Percentiles rank a stretch among this genome's conserved stretches.
These are phyloP conservation scores for Smittium culicis DNA, from an alignment of 371 early-diverging fungal genomes.

Conservation along the genomic window DNA sequence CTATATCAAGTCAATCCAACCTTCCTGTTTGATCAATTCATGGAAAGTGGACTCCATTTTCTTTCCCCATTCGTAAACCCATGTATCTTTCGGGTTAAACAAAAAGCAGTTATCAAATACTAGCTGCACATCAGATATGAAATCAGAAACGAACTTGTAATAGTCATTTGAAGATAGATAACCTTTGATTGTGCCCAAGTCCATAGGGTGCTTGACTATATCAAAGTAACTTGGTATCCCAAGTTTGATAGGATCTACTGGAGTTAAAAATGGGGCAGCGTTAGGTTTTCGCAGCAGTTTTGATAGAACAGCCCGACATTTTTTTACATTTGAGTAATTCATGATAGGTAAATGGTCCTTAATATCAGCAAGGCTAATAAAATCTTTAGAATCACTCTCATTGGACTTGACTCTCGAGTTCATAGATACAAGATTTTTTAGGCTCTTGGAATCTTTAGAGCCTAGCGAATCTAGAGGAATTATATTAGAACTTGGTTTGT, in stretches of 20 bases:
- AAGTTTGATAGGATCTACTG: slow-evolving; percentile 85
- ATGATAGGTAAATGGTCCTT: slow-evolving; percentile 2
- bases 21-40: not conserved
- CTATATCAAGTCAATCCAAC: slow-evolving; percentile 2
- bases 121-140: slow-evolving; percentile 61
- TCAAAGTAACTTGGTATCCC: slow-evolving; percentile 66
- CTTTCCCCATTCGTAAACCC: slow-evolving; percentile 10
- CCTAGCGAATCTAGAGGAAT: not conserved
- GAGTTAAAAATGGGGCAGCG: slow-evolving; percentile 69
- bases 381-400: not conserved
- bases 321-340: slow-evolving; percentile 12
- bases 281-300: slow-evolving; percentile 53
- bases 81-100: slow-evolving; percentile 45
- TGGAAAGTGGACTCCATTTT: slow-evolving; percentile 10
- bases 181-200: slow-evolving; percentile 81
- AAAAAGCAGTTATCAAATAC: slow-evolving; percentile 79
- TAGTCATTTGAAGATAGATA: slow-evolving; percentile 38
- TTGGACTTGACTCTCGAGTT: not conserved
- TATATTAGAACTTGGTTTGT: not conserved
- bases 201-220: slow-evolving; percentile 94
- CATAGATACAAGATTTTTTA: not conserved
- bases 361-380: not conserved
- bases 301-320: slow-evolving; percentile 14
- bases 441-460: not conserved
- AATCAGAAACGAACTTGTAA: slow-evolving; percentile 53